Evolutionary conservation across 2,329 filamentous ascomycete species (phyloP).

Genomic region (Colletotrichum sidae): DNA sequence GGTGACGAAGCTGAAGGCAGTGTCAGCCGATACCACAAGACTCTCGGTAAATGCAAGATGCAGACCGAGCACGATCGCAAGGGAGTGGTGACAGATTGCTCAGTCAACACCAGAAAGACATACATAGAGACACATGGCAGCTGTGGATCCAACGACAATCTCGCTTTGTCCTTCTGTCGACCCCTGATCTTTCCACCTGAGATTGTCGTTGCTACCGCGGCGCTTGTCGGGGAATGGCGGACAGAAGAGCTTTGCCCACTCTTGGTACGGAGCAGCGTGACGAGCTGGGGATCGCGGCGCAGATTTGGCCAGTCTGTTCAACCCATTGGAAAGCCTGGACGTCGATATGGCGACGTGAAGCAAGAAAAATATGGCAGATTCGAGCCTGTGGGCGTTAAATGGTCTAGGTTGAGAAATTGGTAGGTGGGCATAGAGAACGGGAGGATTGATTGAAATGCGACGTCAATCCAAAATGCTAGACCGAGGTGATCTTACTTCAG

Average conservation of each 20-base stretch:
- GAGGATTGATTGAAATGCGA: too few species aligned
- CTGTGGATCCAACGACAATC: constrained; percentile 2
- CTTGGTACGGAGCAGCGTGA: constrained; percentile 19
- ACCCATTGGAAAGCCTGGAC: constrained; percentile 26
- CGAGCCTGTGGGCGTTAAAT: neutral
- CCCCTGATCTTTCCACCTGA: neutral
- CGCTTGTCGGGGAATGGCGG: neutral
- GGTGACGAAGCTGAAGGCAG: constrained; percentile 31
- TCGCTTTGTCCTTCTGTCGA: neutral
- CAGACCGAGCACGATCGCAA: neutral
- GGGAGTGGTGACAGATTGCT: constrained; percentile 2
- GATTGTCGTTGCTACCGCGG: neutral
- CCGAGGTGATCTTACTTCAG: too few species aligned
- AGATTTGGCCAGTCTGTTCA: constrained; percentile 17
- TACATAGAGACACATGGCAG: constrained; percentile 37
- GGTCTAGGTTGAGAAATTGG: too few species aligned
- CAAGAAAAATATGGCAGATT: neutral
- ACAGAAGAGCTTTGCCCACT: neutral
- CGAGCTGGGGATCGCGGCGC: constrained; percentile 24
- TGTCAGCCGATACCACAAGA: constrained; percentile 5
- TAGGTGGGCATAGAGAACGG: too few species aligned
- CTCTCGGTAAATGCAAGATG: neutral
- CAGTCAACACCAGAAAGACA: constrained; percentile 6
- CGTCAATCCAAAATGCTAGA: too few species aligned
- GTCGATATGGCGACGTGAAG: neutral